These are phyloP conservation scores for Vanderwaltozyma verrucispora DNA, from an alignment of 805 yeast genomes.

Conservation along the genomic window DNA sequence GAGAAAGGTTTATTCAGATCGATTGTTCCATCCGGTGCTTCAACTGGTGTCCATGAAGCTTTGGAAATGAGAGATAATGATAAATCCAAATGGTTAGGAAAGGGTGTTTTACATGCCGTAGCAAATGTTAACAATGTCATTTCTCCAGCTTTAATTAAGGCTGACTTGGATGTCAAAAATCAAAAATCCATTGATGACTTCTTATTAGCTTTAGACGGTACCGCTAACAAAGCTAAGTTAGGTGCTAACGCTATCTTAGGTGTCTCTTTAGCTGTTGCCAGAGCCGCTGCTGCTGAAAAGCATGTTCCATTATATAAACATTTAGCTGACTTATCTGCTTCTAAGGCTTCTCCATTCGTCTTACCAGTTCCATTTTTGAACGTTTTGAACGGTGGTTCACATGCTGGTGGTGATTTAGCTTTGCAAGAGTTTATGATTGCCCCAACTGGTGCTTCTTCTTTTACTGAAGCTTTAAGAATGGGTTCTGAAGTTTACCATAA, in stretches of 20 bases:
- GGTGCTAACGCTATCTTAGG: conserved; percentile 99
- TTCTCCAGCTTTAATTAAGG: conserved; percentile 87
- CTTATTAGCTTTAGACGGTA: conserved; percentile 83
- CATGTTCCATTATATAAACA: conserved; percentile 88
- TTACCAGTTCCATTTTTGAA: conserved; percentile 99
- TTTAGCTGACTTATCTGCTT: conserved; percentile 67
- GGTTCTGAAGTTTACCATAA: conserved; percentile 98
- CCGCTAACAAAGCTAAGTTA: conserved; percentile 91
- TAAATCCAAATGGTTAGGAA: conserved; percentile 95
- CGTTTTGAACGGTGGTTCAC: conserved; percentile 99
- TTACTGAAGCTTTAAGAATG: conserved; percentile 92
- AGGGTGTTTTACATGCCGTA: conserved; percentile 97
- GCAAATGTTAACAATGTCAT: conserved; percentile 89
- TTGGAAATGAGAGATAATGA: conserved; percentile 97
- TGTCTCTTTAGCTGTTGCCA: conserved; percentile 94
- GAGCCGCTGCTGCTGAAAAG: conserved; percentile 97
- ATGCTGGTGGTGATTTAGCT: conserved; percentile 99
- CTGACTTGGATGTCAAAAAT: conserved; percentile 72
- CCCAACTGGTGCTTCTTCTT: conserved; percentile 82
- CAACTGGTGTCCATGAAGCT: conserved; percentile 99
- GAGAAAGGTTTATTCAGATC: conserved; percentile 91
- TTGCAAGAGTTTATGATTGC: conserved; percentile 99
- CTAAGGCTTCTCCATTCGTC: conserved; percentile 71
- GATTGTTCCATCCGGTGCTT: conserved; percentile 99
- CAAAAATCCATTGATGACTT: conserved; percentile 83